A percentile compares a stretch with the other conserved stretches of the same genome.
phyloP scores from a whole-genome alignment of 108 stramenopile species.

The Bacterosira constricta region DNA sequence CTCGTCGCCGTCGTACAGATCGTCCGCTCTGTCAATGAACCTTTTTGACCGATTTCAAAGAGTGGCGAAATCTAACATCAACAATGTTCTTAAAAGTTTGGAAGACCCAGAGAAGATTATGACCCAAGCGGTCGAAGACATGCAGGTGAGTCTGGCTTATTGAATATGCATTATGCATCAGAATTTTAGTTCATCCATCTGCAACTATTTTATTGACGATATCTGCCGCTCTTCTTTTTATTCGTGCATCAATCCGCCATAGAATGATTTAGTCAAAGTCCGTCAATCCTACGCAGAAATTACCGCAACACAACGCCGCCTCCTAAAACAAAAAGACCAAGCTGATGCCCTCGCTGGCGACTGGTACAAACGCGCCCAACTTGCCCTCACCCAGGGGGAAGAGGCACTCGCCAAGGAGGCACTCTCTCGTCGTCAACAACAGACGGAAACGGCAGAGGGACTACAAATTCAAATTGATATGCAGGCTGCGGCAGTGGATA shows the following conservation, averaged over 20 bases:
- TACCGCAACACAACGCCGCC: slow-evolving; percentile 93
- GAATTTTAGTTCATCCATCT: too few relatives aligned
- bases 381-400: slow-evolving; percentile 91
- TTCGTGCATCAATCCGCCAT: background rate
- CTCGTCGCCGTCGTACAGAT: slow-evolving; percentile 7
- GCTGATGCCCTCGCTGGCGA: slow-evolving; percentile 82
- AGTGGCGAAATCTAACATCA: slow-evolving; percentile 90
- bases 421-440: slow-evolving; percentile 85
- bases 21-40: slow-evolving; percentile 68
- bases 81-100: slow-evolving; percentile 85
- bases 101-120: slow-evolving; percentile 98
- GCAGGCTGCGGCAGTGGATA: slow-evolving; percentile 81
- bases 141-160: slow-evolving; percentile 90
- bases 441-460: slow-evolving; percentile 68
- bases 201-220: too few relatives aligned
- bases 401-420: slow-evolving; percentile 95
- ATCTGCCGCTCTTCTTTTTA: background rate
- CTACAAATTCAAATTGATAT: slow-evolving; percentile 80
- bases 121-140: slow-evolving; percentile 95
- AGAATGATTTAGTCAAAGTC: slow-evolving; percentile 93
- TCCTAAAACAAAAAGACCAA: slow-evolving; percentile 90
- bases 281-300: slow-evolving; percentile 98
- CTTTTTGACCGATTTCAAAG: slow-evolving; percentile 85
- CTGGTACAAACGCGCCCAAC: slow-evolving; percentile 96
- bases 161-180: too few relatives aligned